Base-by-base conservation (phyloP, 768 basidiomycete species). In the Lepiota venenata region DNA sequence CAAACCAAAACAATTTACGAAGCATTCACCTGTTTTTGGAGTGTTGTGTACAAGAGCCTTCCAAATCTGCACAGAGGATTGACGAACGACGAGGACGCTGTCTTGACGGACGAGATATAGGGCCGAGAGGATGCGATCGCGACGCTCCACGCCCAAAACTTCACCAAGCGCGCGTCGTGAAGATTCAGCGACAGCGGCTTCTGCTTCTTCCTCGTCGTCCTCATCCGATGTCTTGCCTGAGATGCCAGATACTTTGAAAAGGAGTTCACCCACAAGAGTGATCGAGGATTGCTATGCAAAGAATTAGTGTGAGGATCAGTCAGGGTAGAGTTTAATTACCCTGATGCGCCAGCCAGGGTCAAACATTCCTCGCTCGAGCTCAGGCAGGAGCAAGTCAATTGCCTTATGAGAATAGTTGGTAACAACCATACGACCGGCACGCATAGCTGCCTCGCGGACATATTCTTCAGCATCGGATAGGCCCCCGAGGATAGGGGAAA, bases 391-490 rank as follows among this genome's bases (percentile, higher is more conserved):
- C 20, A 99, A 75, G 58, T 98, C 96, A 53, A 98, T 92, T 4
- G 96, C 96, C 65, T 85, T 91, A 64, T 62, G 83, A 10, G 94
- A 89, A 73, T 98, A 98, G 67, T 95, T 97, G 55, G 85, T 87
- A 59, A 99, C 91, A 60, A 98, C 88, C 93, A 98, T 98, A 58
- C 97, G 80, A 54, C 96, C 95, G n/a, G 96, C 95, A 35, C 92
- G 84, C 95, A 98, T 98, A 4, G 96, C 94, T 10, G 96, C 95
- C 58, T 98, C 95, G 21, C 96, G 81, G 9, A 98, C 97, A 64
- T 89, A 93, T 72, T 98, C 97, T 61, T 97, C 95, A 6, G 84
- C 76, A 64, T 98, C 96, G 0, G 96, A 87, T 36, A 99, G 74
- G 58, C 97, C 97, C 42, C 83, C 83, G 32, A 98, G 77, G 59